phyloP scores from a whole-genome alignment of 345 rosid genomes.

The Salix koriyanagi region DNA sequence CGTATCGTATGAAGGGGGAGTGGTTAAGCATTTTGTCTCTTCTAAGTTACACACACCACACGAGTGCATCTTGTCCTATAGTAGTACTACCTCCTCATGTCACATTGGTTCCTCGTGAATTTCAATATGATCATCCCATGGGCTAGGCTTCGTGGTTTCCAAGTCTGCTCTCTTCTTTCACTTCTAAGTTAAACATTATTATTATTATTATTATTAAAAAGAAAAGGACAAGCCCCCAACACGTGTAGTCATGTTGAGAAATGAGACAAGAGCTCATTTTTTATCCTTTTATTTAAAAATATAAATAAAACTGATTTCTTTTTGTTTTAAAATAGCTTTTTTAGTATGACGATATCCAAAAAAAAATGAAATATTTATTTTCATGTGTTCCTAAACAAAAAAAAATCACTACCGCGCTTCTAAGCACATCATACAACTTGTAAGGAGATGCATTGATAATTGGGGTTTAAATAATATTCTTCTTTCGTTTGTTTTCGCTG shows the following conservation, averaged over 20 bases:
- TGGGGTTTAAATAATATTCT: not conserved
- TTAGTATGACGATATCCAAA: no score
- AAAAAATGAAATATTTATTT: no score
- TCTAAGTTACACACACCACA: slow-evolving; percentile 13
- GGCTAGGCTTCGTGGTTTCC: no score
- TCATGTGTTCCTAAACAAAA: no score
- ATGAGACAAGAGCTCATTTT: not conserved
- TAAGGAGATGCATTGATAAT: not conserved
- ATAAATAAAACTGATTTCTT: no score
- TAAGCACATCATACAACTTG: not conserved
- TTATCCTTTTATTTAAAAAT: no score
- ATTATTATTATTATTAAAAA: not conserved
- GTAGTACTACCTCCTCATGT: slow-evolving; percentile 8
- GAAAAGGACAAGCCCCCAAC: not conserved
- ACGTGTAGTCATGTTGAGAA: not conserved
- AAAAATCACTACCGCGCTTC: no score
- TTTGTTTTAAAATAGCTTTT: no score
- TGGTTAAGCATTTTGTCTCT: slow-evolving; percentile 15
- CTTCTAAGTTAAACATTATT: no score
- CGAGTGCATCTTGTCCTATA: slow-evolving; percentile 23
- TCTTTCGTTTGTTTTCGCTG: no score
- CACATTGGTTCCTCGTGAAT: not conserved
- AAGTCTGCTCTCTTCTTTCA: no score
- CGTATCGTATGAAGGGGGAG: not conserved
- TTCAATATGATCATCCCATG: not conserved